Evolutionary conservation across 2,329 filamentous ascomycete genomes (phyloP), one percentile per base, ranked within the genome.

Genomic region (Stagonosporopsis chrysanthemi): DNA sequence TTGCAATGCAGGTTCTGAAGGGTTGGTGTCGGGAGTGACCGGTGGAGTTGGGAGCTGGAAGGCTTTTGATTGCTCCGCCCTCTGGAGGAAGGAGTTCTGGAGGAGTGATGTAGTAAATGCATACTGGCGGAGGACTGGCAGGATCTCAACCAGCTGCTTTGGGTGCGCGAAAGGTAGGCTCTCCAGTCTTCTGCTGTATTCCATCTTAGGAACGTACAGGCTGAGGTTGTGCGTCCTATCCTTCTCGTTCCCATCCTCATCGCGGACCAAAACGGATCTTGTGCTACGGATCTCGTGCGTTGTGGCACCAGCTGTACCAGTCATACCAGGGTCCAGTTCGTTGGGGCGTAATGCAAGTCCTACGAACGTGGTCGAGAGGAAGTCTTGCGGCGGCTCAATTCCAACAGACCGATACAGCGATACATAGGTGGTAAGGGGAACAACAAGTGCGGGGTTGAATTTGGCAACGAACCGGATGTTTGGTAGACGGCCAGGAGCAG

Each of bases 141-240:
- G 81, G 70, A 93, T 86, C 50, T 85, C 83, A 6, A 93, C 79
- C 4, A 96, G 78, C 70, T 96, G 90, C 46, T 87, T 84, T 0
- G 91, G 91, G 68, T 96, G 91, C 2, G 86, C 86, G 69, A 96
- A 94, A 0, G 90, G 87, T 29, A 95, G 80, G 52, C 88, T 86
- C 1, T 83, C 84, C 8, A 96, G 74, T 3, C 82, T 81, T 53
- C 88, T 84, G 0, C 88, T 89, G 64, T 89, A 91, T 8, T 92
- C 90, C 2, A 86, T 84, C 73, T 91, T 91, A 52, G 90, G 86
- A 17, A 92, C 84, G 61, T 86, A 86, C 1, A 95, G 80, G 0
- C 83, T 86, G 68, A 89, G 90, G 12, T 76, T 73, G 64, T 84
- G 82, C 3, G 55, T 61, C 1, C 55, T 56, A 6, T 73, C 62